Evolutionary conservation across 306 rosid species (phyloP), one percentile per base, ranked within the genome.

Genomic region (Fragaria vesca): DNA sequence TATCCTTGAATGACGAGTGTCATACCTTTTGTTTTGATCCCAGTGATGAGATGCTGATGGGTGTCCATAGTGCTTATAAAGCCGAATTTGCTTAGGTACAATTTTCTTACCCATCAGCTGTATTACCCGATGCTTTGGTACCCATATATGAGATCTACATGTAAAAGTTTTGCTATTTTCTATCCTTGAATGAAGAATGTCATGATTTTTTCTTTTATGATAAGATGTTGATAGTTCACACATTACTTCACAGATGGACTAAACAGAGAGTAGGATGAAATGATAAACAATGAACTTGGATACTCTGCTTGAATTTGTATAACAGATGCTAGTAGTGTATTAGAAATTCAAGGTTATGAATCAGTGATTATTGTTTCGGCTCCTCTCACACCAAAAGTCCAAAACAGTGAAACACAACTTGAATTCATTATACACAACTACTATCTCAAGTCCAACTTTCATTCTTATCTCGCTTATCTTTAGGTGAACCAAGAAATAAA

Each of bases 11-110:
- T 65, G 68, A 30, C 0, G 12, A 26, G 15, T 65, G 21, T 65
- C 45, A 32, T 65, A 30, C n/a, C 4, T 17, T 66, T 17, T 34
- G 24, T 38, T 36, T 38, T 66, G 4, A 66, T 66, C 47, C 10
- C 24, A 66, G 47, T 66, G 46, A 38, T 66, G 20, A 36, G 47
- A 36, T 34, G 43, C 17, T 15, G 10, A 63, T 61, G 36, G 40
- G 17, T 63, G 5, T 17, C 38, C 21, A 2, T 36, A 2, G 26
- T 18, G 80, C 84, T 76, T 92, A 90, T 83, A 83, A 81, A 75
- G 75, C 88, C 60, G 90, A 92, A 82, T 88, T 45, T 75, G 87
- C 88, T 60, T 92, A 90, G 89, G 87, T 89, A 66, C 97, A 89
- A 71, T 82, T 89, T 73, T 80, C 79, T 45, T 66, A 73, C 52